phyloP scores from a whole-genome alignment of 2,329 filamentous ascomycete genomes.

The Aspergillus latus region DNA sequence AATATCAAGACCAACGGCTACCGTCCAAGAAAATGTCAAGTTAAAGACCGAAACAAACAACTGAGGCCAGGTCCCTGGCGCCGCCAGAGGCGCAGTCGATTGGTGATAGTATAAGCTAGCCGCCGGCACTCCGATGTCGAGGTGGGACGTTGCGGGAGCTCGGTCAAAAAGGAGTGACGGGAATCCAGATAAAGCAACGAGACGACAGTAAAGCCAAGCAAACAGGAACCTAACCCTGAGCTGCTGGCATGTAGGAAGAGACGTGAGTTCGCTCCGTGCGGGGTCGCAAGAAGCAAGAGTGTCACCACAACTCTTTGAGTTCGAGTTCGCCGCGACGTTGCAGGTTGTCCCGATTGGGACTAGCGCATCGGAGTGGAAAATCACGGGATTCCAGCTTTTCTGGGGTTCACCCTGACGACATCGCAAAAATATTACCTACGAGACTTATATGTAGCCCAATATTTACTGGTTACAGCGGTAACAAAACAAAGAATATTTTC shows the following conservation, averaged over 20 bases:
- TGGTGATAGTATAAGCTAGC: constrained; percentile 2
- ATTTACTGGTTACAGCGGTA: not conserved
- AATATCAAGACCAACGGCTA: not conserved
- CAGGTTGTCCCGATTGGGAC: constrained; percentile 14
- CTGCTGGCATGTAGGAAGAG: constrained; percentile 15
- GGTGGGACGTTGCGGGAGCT: constrained; percentile 24
- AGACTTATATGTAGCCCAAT: too few species aligned
- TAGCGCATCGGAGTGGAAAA: constrained; percentile 16
- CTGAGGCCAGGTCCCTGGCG: not conserved
- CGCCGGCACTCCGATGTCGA: constrained; percentile 7
- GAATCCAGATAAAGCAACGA: constrained; percentile 1
- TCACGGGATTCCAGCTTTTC: not conserved
- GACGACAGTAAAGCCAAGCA: constrained; percentile 14
- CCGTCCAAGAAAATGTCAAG: not conserved
- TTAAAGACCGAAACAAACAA: not conserved
- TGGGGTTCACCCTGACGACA: not conserved
- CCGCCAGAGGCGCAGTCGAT: constrained; percentile 8
- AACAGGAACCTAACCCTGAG: constrained; percentile 10
- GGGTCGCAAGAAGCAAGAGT: constrained; percentile 12
- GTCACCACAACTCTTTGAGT: constrained; percentile 1
- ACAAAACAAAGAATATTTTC: constrained; percentile 3
- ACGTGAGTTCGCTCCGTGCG: constrained; percentile 14
- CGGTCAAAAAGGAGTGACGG: constrained; percentile 24
- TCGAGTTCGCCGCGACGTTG: constrained; percentile 13
- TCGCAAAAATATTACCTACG: not conserved